Base-by-base conservation (phyloP, 495 filamentous ascomycete genomes). In the Xylaria longipes region DNA sequence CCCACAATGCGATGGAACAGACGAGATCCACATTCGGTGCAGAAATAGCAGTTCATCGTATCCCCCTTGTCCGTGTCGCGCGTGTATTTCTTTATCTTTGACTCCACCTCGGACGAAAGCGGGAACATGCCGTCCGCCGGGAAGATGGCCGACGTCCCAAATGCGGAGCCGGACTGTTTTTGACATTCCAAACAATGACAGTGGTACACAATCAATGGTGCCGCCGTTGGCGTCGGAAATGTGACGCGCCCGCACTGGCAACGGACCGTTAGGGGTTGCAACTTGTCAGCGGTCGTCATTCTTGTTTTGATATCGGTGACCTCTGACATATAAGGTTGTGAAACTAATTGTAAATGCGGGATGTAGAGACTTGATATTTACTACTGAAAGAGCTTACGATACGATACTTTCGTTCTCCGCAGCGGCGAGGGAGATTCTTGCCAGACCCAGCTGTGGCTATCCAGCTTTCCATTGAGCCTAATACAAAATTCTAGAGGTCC, bases 161-260 rank as follows among this genome's bases (percentile, higher is more conserved):
- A 89, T 6, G 88, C 88, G 9, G 87, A 87, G 20, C 84, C 79
- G 27, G 86, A 86, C 76, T 90, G 87, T 76, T 86, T 86, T 54
- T 82, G 86, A 76, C 89, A 90, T 71, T 89, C 84, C 57, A 82
- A 84, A 80, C 89, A 91, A 79, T 90, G 89, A 77, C 89, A 90
- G 78, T 85, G 80, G 80, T 85, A 90, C 25, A 89, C 68, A 0
- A 75, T 72, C 12, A 86, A 74, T 0, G 85, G 85, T 15, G 75
- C 54, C 31, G 80, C 25, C 2, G 77, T 73, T 15, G 87, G 82
- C 9, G 85, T 84, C 14, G 77, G 72, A 73, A 90, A 88, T 29
- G 77, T 70, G 22, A 89, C 76, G 65, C 78, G 70, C 41, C 82
- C 80, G 78, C 89, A 91, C 76, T 89, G 86, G 72, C 89, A 91